These are phyloP conservation scores for Cryptococcus depauperatus DNA, from an alignment of 1,284 basidiomycete genomes.

Conservation along the genomic window DNA sequence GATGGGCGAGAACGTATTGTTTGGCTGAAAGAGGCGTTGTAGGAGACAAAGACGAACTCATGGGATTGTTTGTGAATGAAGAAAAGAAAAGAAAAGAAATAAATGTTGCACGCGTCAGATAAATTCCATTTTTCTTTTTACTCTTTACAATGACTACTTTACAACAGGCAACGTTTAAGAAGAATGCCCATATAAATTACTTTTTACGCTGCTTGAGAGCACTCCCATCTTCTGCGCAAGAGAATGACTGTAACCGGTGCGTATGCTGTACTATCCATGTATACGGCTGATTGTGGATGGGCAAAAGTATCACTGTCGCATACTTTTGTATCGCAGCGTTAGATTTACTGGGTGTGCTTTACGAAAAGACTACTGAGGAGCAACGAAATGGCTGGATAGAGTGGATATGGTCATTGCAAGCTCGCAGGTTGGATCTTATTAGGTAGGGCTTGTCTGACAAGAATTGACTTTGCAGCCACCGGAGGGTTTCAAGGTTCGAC, in stretches of 20 bases:
- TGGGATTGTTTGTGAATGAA: background rate
- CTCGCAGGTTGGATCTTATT: conserved; percentile 33
- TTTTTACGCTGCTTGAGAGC: conserved; percentile 38
- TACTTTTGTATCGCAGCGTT: conserved; percentile 76
- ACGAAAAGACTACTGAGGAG: conserved; percentile 48
- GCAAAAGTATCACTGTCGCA: conserved; percentile 61
- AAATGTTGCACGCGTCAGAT: too few species aligned
- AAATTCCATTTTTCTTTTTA: too few species aligned
- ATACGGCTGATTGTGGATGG: background rate
- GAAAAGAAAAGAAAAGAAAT: background rate
- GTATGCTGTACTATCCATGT: conserved; percentile 1
- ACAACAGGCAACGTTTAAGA: conserved; percentile 39
- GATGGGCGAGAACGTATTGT: background rate
- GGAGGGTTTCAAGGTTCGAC: conserved; percentile 71
- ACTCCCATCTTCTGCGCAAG: conserved; percentile 35
- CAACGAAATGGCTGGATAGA: conserved; percentile 61
- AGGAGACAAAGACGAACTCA: background rate
- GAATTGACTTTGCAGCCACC: conserved; percentile 48
- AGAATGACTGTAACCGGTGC: conserved; percentile 42
- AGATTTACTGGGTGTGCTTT: conserved; percentile 59
- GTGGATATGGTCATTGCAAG: conserved; percentile 84
- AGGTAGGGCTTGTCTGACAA: background rate
- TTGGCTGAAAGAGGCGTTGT: background rate
- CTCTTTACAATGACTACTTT: too few species aligned
- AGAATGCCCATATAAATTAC: conserved; percentile 41